Evolutionary conservation across 1,139 yeast species (phyloP).

Genomic region (Candida sojae): DNA sequence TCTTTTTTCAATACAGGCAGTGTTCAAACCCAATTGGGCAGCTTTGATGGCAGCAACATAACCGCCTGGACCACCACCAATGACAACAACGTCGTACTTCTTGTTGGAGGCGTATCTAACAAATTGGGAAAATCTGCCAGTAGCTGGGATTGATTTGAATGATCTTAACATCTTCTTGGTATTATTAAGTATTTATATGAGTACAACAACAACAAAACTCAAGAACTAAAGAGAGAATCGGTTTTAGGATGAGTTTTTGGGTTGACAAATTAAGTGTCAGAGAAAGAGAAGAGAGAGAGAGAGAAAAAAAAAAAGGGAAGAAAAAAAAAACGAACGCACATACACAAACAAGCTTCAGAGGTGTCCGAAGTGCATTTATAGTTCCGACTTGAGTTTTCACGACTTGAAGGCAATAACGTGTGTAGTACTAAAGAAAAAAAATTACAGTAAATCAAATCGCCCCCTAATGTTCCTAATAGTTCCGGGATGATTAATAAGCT

Average conservation of each 20-base stretch:
- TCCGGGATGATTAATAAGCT: neutral
- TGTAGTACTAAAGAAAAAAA: neutral
- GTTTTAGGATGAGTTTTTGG: neutral
- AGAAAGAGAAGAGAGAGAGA: neutral
- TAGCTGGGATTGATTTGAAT: slow-evolving; percentile 9
- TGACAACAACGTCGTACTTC: slow-evolving; percentile 87
- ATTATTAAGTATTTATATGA: neutral
- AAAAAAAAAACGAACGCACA: too few relatives aligned
- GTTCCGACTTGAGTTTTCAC: neutral
- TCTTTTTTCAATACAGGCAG: slow-evolving; percentile 97
- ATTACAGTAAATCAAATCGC: neutral
- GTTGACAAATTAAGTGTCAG: slow-evolving; percentile 2
- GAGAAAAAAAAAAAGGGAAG: neutral
- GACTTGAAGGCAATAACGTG: neutral
- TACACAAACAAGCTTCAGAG: neutral
- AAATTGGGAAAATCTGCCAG: slow-evolving; percentile 23
- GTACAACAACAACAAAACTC: neutral
- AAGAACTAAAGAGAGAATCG: neutral
- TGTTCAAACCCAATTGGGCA: slow-evolving; percentile 91
- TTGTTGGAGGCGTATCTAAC: slow-evolving; percentile 46
- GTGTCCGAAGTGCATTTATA: slow-evolving; percentile 2
- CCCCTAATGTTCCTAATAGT: neutral
- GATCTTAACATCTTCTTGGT: slow-evolving; percentile 16
- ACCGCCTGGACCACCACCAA: slow-evolving; percentile 99
- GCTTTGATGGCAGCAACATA: slow-evolving; percentile 98